A percentile compares a stretch with the other conserved stretches of the same genome.
These are phyloP conservation scores for Oidium heveae DNA, from an alignment of 2,329 filamentous ascomycete genomes.

Conservation along the genomic window DNA sequence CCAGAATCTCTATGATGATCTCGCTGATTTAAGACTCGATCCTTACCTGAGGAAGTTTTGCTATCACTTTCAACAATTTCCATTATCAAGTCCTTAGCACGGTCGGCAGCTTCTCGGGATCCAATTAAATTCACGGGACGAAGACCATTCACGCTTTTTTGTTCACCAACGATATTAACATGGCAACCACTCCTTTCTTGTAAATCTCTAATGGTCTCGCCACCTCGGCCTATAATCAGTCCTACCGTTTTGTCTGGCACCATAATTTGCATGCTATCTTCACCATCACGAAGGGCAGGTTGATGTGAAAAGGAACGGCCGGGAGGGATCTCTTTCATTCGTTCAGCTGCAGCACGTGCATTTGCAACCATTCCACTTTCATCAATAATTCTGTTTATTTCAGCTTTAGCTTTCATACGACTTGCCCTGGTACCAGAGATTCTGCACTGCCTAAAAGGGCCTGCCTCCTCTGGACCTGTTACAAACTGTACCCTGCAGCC, in stretches of 20 bases:
- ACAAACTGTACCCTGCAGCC: conserved; percentile 73
- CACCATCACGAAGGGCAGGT: conserved; percentile 43
- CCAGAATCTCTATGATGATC: conserved; percentile 20
- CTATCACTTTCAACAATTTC: conserved; percentile 88
- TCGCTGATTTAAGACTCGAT: conserved; percentile 17
- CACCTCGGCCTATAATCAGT: conserved; percentile 77
- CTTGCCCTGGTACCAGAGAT: conserved; percentile 51
- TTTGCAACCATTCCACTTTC: conserved; percentile 44
- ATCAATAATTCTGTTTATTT: conserved; percentile 71
- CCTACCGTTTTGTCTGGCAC: conserved; percentile 83
- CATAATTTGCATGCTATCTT: conserved; percentile 80
- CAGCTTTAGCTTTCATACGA: conserved; percentile 52
- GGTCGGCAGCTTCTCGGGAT: conserved; percentile 43
- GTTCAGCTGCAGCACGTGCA: conserved; percentile 19
- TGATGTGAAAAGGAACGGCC: conserved; percentile 13
- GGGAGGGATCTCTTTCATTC: conserved; percentile 13
- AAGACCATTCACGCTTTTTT: conserved; percentile 74
- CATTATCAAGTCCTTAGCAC: conserved; percentile 69
- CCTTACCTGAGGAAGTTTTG: conserved; percentile 18
- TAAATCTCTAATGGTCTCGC: conserved; percentile 77
- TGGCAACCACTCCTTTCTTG: conserved; percentile 86
- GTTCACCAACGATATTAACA: conserved; percentile 83
- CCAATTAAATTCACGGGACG: conserved; percentile 81
- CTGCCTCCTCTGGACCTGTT: conserved; percentile 44
- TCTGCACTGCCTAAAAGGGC: conserved; percentile 58